Base-by-base conservation (phyloP, 257 asterid species). In the Forsythia suspensa region DNA sequence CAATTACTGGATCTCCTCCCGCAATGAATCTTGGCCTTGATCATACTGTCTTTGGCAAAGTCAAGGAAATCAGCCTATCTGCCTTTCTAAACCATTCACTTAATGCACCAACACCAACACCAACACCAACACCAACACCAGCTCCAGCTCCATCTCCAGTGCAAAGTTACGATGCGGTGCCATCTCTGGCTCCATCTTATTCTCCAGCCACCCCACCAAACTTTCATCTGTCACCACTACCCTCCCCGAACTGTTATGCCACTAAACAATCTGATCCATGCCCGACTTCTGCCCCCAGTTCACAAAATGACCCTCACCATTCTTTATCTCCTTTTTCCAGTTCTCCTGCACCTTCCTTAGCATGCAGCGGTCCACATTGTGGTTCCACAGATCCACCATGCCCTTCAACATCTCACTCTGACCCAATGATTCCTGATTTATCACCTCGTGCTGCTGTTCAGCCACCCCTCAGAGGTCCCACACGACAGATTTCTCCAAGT, bases 11-110 rank as follows among this genome's bases (percentile, higher is more conserved):
- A 11, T 85, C 94, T 51, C 83, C 82, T 37, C 78, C 95, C 61
- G 66, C 71, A 42, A 89, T 83, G 67, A 94, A 92, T 88, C 97
- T 94, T 68, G 98, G 98, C 79, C 94, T 94, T 41, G 86, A 94
- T 84, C 86, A 86, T 84, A 76, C 90, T 72, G 85, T 89, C 67
- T 94, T 92, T 81, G 98, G 98, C 57, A 86, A 89, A 81, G 98
- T 92, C 74, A 92, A 91, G 86, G 94, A 89, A 84, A 84, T 94
- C 59, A 82, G 89, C 69, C 77, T 94, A 66, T 91, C 98, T 55
- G 88, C 97, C 71, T 85, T 76, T 82, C 87, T 91, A 57, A 86
- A 85, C 77, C 87, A 75, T 70, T 83, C 97, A 66, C 84, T 83
- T 72, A 79, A 78, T 15, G 84, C 86, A 61, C 74, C 82, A 70